These are phyloP conservation scores for Ramaria rubella DNA, from an alignment of 768 basidiomycete genomes.

Conservation along the genomic window DNA sequence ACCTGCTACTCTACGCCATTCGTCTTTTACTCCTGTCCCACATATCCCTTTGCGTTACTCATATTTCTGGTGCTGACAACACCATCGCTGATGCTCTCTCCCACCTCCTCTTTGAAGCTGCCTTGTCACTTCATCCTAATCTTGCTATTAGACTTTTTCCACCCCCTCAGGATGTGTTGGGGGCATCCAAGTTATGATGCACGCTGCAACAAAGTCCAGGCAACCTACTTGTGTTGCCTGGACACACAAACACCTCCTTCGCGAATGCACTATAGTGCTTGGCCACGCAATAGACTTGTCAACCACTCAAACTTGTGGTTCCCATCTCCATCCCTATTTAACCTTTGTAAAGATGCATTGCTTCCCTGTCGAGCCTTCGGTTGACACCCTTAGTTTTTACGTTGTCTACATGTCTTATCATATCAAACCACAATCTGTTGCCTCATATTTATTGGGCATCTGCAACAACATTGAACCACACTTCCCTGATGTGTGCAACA, in stretches of 20 bases:
- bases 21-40: no score
- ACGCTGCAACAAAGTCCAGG: not conserved
- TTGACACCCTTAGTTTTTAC: constrained; percentile 32
- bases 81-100: no score
- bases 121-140: not conserved
- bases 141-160: not conserved
- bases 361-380: constrained; percentile 30
- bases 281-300: constrained; percentile 25
- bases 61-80: no score
- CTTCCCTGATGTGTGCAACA: constrained; percentile 25
- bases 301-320: constrained; percentile 20
- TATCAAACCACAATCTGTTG: constrained; percentile 34
- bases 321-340: constrained; percentile 30
- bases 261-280: constrained; percentile 27
- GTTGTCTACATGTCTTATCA: constrained; percentile 30
- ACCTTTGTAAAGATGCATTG: constrained; percentile 27
- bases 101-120: no score
- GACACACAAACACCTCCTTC: constrained; percentile 27
- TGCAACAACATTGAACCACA: constrained; percentile 25
- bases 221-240: constrained; percentile 32
- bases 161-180: not conserved
- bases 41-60: no score
- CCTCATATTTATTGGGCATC: constrained; percentile 36
- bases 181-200: not conserved
- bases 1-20: no score